phyloP scores from a whole-genome alignment of 495 filamentous ascomycete species.

The Aspergillus ostianus region DNA sequence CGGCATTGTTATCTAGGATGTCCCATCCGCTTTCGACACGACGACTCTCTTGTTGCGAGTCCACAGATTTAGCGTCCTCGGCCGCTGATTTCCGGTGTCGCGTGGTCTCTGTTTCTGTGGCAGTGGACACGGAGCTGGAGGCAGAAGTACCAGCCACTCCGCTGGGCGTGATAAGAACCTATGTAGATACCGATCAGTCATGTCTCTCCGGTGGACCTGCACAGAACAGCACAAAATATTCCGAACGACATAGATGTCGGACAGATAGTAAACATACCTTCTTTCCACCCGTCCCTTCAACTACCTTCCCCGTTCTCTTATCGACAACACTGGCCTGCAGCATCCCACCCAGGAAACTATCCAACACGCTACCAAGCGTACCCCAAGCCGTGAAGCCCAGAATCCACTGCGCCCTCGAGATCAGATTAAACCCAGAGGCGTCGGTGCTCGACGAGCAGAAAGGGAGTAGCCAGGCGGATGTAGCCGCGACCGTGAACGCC shows the following conservation, averaged over 20 bases:
- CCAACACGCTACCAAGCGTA: slow-evolving; percentile 73
- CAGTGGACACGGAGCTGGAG: too few relatives aligned
- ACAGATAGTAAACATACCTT: slow-evolving; percentile 55
- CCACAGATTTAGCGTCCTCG: slow-evolving; percentile 15
- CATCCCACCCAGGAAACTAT: slow-evolving; percentile 81
- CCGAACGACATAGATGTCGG: too few relatives aligned
- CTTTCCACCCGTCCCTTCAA: slow-evolving; percentile 81
- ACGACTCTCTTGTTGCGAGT: slow-evolving; percentile 60
- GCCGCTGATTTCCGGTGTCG: neutral
- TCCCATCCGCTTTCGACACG: slow-evolving; percentile 71
- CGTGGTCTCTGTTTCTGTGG: neutral
- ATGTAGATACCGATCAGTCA: neutral
- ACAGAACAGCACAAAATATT: too few relatives aligned
- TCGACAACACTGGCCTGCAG: slow-evolving; percentile 88
- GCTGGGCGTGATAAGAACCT: slow-evolving; percentile 32
- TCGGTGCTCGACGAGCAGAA: slow-evolving; percentile 50
- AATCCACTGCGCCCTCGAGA: slow-evolving; percentile 54
- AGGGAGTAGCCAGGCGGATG: slow-evolving; percentile 65
- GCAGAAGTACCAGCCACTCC: neutral
- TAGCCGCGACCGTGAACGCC: slow-evolving; percentile 65
- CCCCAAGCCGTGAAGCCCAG: slow-evolving; percentile 68
- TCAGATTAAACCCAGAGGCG: slow-evolving; percentile 29
- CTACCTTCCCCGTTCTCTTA: slow-evolving; percentile 74
- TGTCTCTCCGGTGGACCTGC: too few relatives aligned
- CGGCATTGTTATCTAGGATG: slow-evolving; percentile 86